Evolutionary conservation across 2,329 filamentous ascomycete species (phyloP).

Genomic region (Fusarium oligoseptatum): DNA sequence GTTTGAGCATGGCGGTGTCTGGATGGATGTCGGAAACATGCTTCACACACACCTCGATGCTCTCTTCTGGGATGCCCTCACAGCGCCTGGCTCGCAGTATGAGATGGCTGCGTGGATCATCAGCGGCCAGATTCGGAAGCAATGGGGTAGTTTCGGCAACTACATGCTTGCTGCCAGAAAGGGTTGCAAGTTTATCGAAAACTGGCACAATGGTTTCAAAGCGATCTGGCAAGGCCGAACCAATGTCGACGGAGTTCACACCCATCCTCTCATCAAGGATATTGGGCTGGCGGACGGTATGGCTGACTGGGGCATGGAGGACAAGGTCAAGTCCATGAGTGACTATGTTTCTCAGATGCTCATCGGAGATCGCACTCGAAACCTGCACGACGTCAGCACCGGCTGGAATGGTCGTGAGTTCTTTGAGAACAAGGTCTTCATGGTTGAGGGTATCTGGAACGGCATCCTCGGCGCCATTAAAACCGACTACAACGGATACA

Average conservation of each 20-base stretch:
- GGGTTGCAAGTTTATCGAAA: conserved; percentile 57
- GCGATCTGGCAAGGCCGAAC: conserved; percentile 53
- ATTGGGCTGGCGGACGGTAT: conserved; percentile 50
- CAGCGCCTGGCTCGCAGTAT: conserved; percentile 52
- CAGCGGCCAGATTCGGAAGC: conserved; percentile 49
- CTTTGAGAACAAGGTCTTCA: conserved; percentile 50
- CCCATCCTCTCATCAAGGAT: conserved; percentile 47
- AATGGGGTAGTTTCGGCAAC: conserved; percentile 55
- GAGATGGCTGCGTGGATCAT: conserved; percentile 53
- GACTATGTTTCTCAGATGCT: conserved; percentile 56
- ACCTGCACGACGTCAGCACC: conserved; percentile 47
- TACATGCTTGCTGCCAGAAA: conserved; percentile 58
- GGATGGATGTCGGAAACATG: conserved; percentile 59
- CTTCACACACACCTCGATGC: conserved; percentile 57
- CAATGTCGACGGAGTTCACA: conserved; percentile 51
- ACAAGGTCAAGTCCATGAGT: conserved; percentile 48
- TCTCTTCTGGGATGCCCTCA: conserved; percentile 58
- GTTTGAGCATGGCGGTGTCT: conserved; percentile 58
- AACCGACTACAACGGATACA: conserved; percentile 46
- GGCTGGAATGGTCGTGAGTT: conserved; percentile 51
- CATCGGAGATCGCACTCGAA: conserved; percentile 50
- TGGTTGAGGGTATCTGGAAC: conserved; percentile 50
- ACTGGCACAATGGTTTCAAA: conserved; percentile 56
- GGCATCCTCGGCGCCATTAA: conserved; percentile 50
- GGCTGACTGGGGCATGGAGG: conserved; percentile 21